Percentiles rank a stretch among this genome's conserved stretches.
Evolutionary conservation across 192 early-diverging fungal genomes (phyloP).

Genomic region (Coemansia sp.): DNA sequence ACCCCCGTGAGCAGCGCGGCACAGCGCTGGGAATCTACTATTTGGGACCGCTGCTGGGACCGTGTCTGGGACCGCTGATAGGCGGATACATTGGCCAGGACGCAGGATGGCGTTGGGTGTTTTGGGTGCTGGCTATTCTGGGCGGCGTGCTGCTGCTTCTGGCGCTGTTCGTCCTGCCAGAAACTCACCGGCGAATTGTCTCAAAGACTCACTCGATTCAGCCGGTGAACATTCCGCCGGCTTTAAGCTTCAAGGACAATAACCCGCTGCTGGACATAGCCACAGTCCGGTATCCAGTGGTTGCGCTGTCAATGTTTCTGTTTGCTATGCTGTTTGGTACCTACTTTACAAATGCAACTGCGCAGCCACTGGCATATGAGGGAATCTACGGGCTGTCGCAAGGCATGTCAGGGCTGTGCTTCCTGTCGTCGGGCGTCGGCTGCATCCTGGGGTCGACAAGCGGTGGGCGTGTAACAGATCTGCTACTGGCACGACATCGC

Average conservation of each 20-base stretch:
- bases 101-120: constrained; percentile 57
- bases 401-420: constrained; percentile 51
- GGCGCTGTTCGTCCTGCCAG: constrained; percentile 57
- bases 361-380: constrained; percentile 46
- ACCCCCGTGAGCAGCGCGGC: constrained; percentile 53
- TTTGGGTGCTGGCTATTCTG: constrained; percentile 59
- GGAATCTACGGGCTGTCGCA: constrained; percentile 43
- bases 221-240: constrained; percentile 35
- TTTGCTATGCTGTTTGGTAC: constrained; percentile 54
- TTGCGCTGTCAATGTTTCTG: constrained; percentile 34
- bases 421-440: constrained; percentile 51
- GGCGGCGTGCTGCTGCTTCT: constrained; percentile 51
- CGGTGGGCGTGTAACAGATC: constrained; percentile 47
- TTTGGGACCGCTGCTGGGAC: constrained; percentile 53
- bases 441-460: constrained; percentile 37
- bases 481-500: constrained; percentile 17
- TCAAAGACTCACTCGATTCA: constrained; percentile 28
- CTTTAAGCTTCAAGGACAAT: constrained; percentile 20
- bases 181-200: constrained; percentile 54
- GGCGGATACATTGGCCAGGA: constrained; percentile 56
- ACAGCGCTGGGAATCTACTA: constrained; percentile 57
- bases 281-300: constrained; percentile 30
- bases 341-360: constrained; percentile 53
- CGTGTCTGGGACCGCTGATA: constrained; percentile 55
- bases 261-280: constrained; percentile 42